A percentile compares a stretch with the other conserved stretches of the same genome.
Evolutionary conservation across 1,284 basidiomycete genomes (phyloP).

Genomic region (Ustilago lituana): DNA sequence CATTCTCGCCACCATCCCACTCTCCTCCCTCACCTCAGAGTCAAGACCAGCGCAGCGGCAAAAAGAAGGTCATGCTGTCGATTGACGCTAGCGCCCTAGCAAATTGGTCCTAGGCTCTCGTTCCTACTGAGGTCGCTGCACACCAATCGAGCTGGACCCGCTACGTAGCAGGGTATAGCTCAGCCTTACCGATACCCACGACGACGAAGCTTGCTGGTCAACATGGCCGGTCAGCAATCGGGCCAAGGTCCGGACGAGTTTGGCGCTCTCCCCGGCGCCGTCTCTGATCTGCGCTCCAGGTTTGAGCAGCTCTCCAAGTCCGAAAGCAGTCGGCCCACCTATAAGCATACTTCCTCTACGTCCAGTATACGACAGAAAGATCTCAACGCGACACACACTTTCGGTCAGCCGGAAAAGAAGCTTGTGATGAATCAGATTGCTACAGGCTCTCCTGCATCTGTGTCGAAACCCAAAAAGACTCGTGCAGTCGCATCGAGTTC

Average conservation of each 20-base stretch:
- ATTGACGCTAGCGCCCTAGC: too few relatives aligned
- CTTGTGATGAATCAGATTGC: constrained; percentile 14
- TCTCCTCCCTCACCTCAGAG: too few relatives aligned
- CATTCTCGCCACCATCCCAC: too few relatives aligned
- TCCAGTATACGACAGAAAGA: constrained; percentile 12
- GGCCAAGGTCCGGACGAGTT: constrained; percentile 44
- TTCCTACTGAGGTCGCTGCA: too few relatives aligned
- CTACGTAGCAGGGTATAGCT: constrained; percentile 2
- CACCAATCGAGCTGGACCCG: too few relatives aligned
- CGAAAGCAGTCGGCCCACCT: constrained; percentile 30
- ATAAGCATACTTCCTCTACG: constrained; percentile 6
- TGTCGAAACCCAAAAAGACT: constrained; percentile 17
- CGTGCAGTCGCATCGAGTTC: constrained; percentile 2
- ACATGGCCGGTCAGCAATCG: constrained; percentile 30
- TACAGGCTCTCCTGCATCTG: not conserved
- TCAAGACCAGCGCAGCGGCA: too few relatives aligned
- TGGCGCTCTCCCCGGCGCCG: constrained; percentile 38
- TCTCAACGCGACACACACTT: constrained; percentile 33
- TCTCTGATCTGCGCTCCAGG: constrained; percentile 44
- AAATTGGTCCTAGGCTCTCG: too few relatives aligned
- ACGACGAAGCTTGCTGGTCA: not conserved
- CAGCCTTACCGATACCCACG: not conserved
- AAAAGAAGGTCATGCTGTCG: too few relatives aligned
- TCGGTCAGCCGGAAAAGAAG: constrained; percentile 42
- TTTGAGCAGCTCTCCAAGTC: constrained; percentile 52